phyloP scores from a whole-genome alignment of 176 grass and related monocot species.

The Aegilops speltoides region DNA sequence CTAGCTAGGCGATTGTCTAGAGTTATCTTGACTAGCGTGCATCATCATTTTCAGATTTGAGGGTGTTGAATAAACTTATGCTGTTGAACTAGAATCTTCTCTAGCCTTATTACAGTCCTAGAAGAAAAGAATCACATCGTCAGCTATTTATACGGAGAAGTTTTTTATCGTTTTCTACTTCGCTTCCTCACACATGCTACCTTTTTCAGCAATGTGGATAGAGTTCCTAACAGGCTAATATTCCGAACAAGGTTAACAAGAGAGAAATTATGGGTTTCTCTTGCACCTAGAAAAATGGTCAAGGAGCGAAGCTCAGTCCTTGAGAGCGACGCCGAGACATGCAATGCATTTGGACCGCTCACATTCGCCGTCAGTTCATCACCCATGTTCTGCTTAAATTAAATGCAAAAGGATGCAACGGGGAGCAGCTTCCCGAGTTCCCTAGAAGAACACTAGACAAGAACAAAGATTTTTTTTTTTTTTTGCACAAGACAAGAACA shows the following conservation, averaged over 20 bases:
- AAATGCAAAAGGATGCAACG: background rate
- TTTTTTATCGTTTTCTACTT: no score
- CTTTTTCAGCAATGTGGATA: no score
- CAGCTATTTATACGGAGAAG: no score
- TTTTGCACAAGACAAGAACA: conserved; percentile 22
- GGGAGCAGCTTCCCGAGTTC: conserved; percentile 31
- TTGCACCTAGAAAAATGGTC: no score
- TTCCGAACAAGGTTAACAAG: no score
- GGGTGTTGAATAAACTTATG: background rate
- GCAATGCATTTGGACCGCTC: conserved; percentile 29
- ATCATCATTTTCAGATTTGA: conserved; percentile 26
- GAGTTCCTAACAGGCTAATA: no score
- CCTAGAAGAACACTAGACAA: conserved; percentile 24
- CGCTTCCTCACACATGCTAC: no score
- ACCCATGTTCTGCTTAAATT: conserved; percentile 46
- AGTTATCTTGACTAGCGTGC: background rate
- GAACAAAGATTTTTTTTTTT: conserved; percentile 27
- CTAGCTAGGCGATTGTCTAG: background rate
- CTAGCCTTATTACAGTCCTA: background rate
- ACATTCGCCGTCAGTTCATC: conserved; percentile 18
- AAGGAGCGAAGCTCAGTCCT: background rate
- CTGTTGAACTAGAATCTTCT: background rate
- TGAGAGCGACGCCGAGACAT: conserved; percentile 22
- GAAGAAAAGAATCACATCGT: no score
- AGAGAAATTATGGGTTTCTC: no score